phyloP scores from a whole-genome alignment of 352 stramenopile species.

The Hyaloperonospora arabidopsidis region DNA sequence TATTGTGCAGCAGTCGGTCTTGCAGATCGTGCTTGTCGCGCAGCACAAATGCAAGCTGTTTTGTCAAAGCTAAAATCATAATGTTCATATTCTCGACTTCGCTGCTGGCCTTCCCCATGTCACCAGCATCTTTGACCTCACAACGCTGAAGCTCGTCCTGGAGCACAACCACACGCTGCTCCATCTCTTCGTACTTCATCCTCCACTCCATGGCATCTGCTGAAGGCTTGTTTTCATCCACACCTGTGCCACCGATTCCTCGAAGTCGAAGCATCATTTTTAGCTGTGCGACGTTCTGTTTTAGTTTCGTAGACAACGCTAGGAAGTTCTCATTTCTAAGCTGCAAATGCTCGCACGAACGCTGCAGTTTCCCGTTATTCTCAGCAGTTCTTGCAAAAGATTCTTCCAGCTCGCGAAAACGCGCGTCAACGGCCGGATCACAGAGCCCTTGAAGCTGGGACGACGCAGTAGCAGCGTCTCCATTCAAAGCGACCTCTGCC shows the following conservation, averaged over 20 bases:
- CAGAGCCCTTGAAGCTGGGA: slow-evolving; percentile 10
- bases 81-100: slow-evolving; percentile 59
- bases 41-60: slow-evolving; percentile 59
- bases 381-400: slow-evolving; percentile 52
- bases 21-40: slow-evolving; percentile 72
- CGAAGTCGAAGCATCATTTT: slow-evolving; percentile 50
- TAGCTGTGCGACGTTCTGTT: slow-evolving; percentile 48
- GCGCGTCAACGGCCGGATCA: slow-evolving; percentile 32
- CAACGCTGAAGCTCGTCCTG: slow-evolving; percentile 38
- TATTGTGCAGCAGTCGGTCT: slow-evolving; percentile 33
- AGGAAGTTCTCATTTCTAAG: slow-evolving; percentile 48
- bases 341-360: slow-evolving; percentile 48
- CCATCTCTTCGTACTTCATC: slow-evolving; percentile 76
- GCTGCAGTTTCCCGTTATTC: slow-evolving; percentile 46
- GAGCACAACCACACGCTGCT: slow-evolving; percentile 46
- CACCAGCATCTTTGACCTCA: slow-evolving; percentile 6
- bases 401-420: slow-evolving; percentile 58
- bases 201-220: slow-evolving; percentile 75
- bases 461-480: slow-evolving; percentile 8
- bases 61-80: slow-evolving; percentile 54
- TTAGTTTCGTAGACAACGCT: slow-evolving; percentile 45
- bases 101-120: slow-evolving; percentile 12
- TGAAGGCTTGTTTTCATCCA: slow-evolving; percentile 50
- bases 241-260: slow-evolving; percentile 17
- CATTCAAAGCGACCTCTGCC: slow-evolving; percentile 10